Base-by-base conservation (phyloP, 495 filamentous ascomycete genomes). In the Rusavskia elegans region DNA sequence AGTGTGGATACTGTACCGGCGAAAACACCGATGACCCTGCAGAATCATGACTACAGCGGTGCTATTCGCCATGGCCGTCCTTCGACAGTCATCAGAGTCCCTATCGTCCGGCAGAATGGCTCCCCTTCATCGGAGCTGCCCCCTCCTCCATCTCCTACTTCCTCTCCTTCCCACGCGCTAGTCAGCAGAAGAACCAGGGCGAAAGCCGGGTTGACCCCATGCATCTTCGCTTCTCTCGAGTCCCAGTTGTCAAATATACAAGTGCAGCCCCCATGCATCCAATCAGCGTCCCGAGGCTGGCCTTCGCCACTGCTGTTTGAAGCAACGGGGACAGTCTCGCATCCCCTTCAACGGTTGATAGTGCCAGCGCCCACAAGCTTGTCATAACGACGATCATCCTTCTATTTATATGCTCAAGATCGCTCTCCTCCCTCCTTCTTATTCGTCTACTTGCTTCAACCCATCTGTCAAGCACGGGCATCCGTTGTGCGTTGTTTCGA, bases 391-490 rank as follows among this genome's bases (percentile, higher is more conserved):
- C 41, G 55, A 57, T 57, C 55, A 23, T 23, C 42, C 52, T 51
- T 19, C 41, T 54, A 29, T 39, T 35, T 35, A 42, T 39, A 29
- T 51, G 29, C 17, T 40, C 17, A 30, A 23, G 29, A 44, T 52
- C 39, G 25, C 37, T 40, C 39, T 2, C 20, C 36, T 44, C 27
- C 27, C 36, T 50, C 6, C 41, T 42, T 36, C 44, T 45, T 53
- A 50, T 55, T 58, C 50, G 56, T 52, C 53, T 53, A 49, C 53
- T 50, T 52, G 37, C n/a, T 40, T 55, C 41, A 53, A 51, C 16
- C 45, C 39, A 48, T 42, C 50, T 42, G 56, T 58, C 53, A 52
- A 53, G 41, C 40, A 11, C 23, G 32, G 39, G 8, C 20, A 3
- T 50, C 38, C 40, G 1, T 23, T 53, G 25, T 51, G 27, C 49